Evolutionary conservation across 2,329 filamentous ascomycete genomes (phyloP), one percentile per base, ranked within the genome.

Genomic region (Bertia moriformis): DNA sequence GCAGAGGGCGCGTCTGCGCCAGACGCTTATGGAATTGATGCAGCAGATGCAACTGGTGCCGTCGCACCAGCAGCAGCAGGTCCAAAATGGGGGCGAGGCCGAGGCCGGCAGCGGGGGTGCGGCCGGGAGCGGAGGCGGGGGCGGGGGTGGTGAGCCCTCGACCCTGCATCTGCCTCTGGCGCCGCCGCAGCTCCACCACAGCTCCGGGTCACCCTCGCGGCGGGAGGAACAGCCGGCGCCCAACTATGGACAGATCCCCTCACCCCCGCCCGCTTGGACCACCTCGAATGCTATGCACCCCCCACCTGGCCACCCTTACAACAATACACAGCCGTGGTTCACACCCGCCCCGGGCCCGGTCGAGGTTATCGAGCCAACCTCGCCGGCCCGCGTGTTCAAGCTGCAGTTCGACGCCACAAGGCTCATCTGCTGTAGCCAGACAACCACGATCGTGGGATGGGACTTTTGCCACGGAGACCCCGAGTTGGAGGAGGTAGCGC

Each of bases 401-500:
- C 67, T 96, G 24, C 91, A 98, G 56, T 98, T 95, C 48, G 91
- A 98, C 54, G 84, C 87, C 1, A 73, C 87, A 17, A 78, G 88
- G 49, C 93, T 98, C 48, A 82, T 98, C 40, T 95, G 88, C 62
- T 95, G 89, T 55, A 91, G 83, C 46, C 88, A 96, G 56, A 86
- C 91, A 41, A 79, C 79, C 29, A 77, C 82, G 14, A 96, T 98
- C 51, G 86, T 96, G 0, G 91, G 88, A 0, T 98, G 91, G 91
- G 91, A 98, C 57, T 98, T 96, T 67, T 91, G 87, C 42, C 85
- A 87, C 48, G 81, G 76, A 3, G 88, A 98, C 46, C 60, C 71
- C 40, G 82, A 93, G 48, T 71, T 95, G 39, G 74, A 85, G 40
- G 78, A 84, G 52, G 83, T 81, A 4, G 75, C 77, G 45, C 71